Base-by-base conservation (phyloP, 176 grass and related monocot species). In the Chloris gayana region DNA sequence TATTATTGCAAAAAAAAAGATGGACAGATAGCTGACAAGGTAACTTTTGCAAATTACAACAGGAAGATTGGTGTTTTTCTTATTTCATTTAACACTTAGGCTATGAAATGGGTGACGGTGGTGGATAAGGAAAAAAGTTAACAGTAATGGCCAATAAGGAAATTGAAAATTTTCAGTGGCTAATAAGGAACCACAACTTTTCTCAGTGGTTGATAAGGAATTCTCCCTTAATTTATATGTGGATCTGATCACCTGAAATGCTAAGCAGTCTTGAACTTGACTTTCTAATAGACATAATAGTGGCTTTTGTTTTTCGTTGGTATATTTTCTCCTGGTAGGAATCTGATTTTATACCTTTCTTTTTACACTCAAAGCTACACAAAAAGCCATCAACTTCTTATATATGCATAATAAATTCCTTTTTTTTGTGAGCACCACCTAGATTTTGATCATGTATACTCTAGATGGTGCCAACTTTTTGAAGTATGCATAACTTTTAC, bases 211-310 rank as follows among this genome's bases (percentile, higher is more conserved):
- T n/a, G n/a, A n/a, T n/a, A n/a, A n/a, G n/a, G n/a, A n/a, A n/a
- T n/a, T n/a, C n/a, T n/a, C n/a, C n/a, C n/a, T n/a, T 85, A 69
- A 37, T 51, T 7, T 49, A 15, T 27, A 38, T 44, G 57, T 58
- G 66, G 34, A 57, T 33, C 3, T 45, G 14, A 29, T 66, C 31
- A 1, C 21, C 1, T 69, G 71, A 59, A 56, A 39, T 27, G 18
- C 27, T 81, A 50, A 61, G 24, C 32, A 9, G 13, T 14, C n/a
- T 71, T 47, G 30, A 66, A 29, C 73, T 73, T 66, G 29, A 74
- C n/a, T 51, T 19, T 18, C 24, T 33, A 67, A 6, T 66, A 37
- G 22, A 13, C 35, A 72, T 67, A 22, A 37, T 30, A 35, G 19
- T 83, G 49, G 29, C 31, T 57, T 53, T 4, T 42, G 34, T 21